These are phyloP conservation scores for Saccharomycopsis fodiens DNA, from an alignment of 805 yeast genomes.

Conservation along the genomic window DNA sequence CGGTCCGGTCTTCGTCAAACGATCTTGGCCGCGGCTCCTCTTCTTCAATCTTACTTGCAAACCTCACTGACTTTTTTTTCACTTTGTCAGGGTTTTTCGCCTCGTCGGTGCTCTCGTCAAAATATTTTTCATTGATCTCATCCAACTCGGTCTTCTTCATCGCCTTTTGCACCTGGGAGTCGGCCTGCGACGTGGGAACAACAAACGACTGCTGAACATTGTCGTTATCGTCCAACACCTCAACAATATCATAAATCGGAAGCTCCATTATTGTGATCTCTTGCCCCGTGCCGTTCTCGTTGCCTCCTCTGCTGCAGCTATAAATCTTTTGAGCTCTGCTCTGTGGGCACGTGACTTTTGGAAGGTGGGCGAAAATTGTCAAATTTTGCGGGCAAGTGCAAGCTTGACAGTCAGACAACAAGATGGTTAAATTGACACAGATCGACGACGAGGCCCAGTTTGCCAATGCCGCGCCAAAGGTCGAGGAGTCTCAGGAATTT, in stretches of 20 bases:
- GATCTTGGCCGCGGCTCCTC: not conserved
- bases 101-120: constrained; percentile 10
- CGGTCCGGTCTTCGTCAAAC: constrained; percentile 1
- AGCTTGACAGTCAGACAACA: not conserved
- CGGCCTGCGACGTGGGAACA: constrained; percentile 11
- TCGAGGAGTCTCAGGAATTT: constrained; percentile 34
- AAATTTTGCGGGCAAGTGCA: not conserved
- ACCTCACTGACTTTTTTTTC: not conserved
- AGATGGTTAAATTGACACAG: constrained; percentile 72
- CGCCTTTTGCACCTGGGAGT: constrained; percentile 2
- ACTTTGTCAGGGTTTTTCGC: not conserved
- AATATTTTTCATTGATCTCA: constrained; percentile 14
- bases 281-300: not conserved
- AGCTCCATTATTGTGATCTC: not conserved
- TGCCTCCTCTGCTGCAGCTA: not conserved
- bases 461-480: constrained; percentile 31
- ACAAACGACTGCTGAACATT: constrained; percentile 4
- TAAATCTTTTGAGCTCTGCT: not conserved
- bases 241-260: constrained; percentile 18
- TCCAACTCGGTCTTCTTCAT: constrained; percentile 4
- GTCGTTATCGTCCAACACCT: constrained; percentile 13
- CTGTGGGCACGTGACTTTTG: not conserved
- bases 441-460: constrained; percentile 45
- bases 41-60: not conserved
- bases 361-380: not conserved